Percentiles rank a stretch among this genome's conserved stretches.
Evolutionary conservation across 805 yeast genomes (phyloP).

Genomic region (Wickerhamomyces ciferrii): DNA sequence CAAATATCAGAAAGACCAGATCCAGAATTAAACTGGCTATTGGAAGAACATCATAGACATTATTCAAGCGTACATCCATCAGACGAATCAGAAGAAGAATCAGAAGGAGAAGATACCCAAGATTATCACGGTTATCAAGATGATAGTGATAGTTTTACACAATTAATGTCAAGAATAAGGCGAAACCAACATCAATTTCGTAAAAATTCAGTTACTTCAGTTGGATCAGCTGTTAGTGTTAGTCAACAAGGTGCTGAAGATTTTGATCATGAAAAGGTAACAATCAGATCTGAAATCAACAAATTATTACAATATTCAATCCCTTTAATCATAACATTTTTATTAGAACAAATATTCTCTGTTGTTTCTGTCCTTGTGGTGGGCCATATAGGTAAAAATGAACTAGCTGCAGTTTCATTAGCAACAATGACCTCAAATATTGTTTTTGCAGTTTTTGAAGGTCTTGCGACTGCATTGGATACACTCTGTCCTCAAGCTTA

Average conservation of each 20-base stretch:
- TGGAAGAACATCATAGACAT: slow-evolving; percentile 34
- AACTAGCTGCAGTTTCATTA: slow-evolving; percentile 78
- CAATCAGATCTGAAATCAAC: slow-evolving; percentile 29
- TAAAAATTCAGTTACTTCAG: slow-evolving; percentile 15
- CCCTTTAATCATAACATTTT: slow-evolving; percentile 53
- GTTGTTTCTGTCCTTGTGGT: slow-evolving; percentile 60
- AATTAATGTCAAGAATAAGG: slow-evolving; percentile 18
- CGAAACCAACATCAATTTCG: slow-evolving; percentile 10
- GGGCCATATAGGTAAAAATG: slow-evolving; percentile 77
- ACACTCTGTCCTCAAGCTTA: slow-evolving; percentile 83
- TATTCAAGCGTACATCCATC: slow-evolving; percentile 24
- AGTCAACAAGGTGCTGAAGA: slow-evolving; percentile 17
- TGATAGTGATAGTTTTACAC: slow-evolving; percentile 10
- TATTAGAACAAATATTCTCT: slow-evolving; percentile 51
- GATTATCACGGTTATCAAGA: slow-evolving; percentile 21
- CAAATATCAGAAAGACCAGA: slow-evolving; percentile 29
- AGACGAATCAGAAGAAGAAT: slow-evolving; percentile 12
- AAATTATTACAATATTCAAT: slow-evolving; percentile 38
- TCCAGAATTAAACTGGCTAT: slow-evolving; percentile 32
- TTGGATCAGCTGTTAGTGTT: slow-evolving; percentile 17
- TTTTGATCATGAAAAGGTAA: slow-evolving; percentile 28
- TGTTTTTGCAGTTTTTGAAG: slow-evolving; percentile 76
- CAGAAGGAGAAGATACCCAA: slow-evolving; percentile 9
- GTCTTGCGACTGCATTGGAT: slow-evolving; percentile 77
- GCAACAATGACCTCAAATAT: slow-evolving; percentile 83